These are phyloP conservation scores for Colletotrichum musicola DNA, from an alignment of 2,329 filamentous ascomycete species.

Conservation along the genomic window DNA sequence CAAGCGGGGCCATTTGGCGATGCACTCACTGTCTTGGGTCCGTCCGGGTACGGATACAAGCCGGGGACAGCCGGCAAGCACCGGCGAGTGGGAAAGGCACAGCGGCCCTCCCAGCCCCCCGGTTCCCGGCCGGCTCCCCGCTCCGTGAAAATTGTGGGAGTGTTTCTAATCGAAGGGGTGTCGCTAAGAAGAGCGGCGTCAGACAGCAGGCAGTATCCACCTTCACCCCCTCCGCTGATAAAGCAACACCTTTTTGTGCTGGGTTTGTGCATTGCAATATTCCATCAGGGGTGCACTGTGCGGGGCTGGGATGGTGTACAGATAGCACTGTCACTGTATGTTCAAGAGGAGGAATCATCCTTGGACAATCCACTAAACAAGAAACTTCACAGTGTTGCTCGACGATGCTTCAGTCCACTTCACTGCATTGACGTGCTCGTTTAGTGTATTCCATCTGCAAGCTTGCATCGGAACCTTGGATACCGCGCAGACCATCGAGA, in stretches of 20 bases:
- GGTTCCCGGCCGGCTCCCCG: constrained; percentile 19
- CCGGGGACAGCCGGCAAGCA: constrained; percentile 35
- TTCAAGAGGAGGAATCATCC: constrained; percentile 16
- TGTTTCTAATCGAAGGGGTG: constrained; percentile 14
- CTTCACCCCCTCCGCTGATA: background rate
- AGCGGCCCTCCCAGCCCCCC: constrained; percentile 14
- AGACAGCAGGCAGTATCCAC: background rate
- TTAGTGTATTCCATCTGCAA: background rate
- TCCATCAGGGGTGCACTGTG: no score
- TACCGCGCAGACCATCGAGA: no score
- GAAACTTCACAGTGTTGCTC: constrained; percentile 35
- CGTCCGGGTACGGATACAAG: constrained; percentile 11
- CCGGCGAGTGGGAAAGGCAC: constrained; percentile 16
- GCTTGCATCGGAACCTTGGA: background rate
- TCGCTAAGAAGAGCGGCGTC: background rate
- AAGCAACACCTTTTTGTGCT: constrained; percentile 23
- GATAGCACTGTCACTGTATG: no score
- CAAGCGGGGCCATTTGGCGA: constrained; percentile 2
- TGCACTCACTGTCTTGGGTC: constrained; percentile 36
- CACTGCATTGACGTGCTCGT: background rate
- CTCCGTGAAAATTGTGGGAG: background rate
- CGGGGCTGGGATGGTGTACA: no score
- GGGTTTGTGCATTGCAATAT: constrained; percentile 7
- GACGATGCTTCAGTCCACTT: constrained; percentile 18
- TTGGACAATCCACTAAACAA: constrained; percentile 33